A percentile compares a stretch with the other conserved stretches of the same genome.
Conservation (phyloP, 2,329 filamentous ascomycete genomes). For the Alternaria sp. region DNA sequence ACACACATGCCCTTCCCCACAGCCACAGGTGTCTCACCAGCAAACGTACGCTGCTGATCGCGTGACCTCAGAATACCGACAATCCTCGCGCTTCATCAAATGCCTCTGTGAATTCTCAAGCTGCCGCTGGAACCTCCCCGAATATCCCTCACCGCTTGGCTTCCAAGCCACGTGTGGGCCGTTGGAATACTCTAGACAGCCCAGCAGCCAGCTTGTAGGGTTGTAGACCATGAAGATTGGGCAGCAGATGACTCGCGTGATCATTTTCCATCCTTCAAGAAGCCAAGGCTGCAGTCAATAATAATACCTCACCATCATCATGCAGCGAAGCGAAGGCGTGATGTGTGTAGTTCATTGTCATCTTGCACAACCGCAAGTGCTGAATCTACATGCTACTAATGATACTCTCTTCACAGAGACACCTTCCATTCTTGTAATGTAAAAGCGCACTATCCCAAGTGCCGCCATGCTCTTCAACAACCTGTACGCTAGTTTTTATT, state of each 20-base stretch:
- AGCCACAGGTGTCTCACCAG: not conserved
- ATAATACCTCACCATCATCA: not conserved
- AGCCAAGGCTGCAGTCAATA: not conserved
- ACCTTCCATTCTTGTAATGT: constrained; percentile 11
- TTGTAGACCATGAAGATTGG: not conserved
- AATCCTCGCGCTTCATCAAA: not conserved
- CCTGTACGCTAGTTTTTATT: constrained; percentile 17
- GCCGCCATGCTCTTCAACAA: constrained; percentile 25
- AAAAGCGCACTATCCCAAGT: constrained; percentile 19
- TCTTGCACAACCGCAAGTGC: constrained; percentile 8
- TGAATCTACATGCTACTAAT: constrained; percentile 12
- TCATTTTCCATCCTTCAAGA: not conserved
- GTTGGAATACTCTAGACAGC: not conserved
- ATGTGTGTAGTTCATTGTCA: constrained; percentile 4
- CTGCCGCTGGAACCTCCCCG: not conserved
- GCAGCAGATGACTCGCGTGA: constrained; percentile 9
- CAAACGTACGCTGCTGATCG: not conserved
- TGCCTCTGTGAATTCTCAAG: not conserved
- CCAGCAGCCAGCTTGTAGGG: not conserved
- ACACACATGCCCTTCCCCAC: constrained; percentile 11
- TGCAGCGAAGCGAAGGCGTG: not conserved
- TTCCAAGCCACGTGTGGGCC: not conserved
- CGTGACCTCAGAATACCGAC: not conserved
- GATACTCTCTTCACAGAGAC: constrained; percentile 11
- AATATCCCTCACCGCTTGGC: constrained; percentile 1